These are phyloP conservation scores for Amyloporia xantha DNA, from an alignment of 768 basidiomycete genomes.

Conservation along the genomic window DNA sequence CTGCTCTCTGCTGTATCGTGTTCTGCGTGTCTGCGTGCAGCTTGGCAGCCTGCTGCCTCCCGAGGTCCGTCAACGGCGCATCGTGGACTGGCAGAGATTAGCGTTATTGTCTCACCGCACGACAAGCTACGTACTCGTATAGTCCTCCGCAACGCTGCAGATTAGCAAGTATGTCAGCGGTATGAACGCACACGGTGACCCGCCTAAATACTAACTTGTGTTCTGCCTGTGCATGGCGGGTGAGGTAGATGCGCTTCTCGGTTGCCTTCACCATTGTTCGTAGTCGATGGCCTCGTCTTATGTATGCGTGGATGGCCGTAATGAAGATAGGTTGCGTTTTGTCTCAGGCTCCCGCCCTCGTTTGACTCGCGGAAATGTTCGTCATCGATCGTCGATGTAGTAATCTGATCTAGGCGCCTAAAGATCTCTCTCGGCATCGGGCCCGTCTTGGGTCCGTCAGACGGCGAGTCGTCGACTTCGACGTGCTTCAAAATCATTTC, in stretches of 20 bases:
- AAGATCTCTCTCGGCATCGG: no score
- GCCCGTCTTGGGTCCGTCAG: no score
- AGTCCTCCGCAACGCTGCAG: constrained; percentile 20
- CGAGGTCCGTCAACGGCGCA: constrained; percentile 20
- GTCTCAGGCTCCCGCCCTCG: no score
- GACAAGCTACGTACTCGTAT: constrained; percentile 12
- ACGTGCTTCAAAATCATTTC: no score
- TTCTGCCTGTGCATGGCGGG: constrained; percentile 24
- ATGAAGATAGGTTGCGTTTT: no score
- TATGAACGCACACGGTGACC: neutral
- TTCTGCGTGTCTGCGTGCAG: constrained; percentile 19
- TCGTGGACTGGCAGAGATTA: constrained; percentile 17
- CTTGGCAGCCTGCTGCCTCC: constrained; percentile 19
- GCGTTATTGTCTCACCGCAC: neutral
- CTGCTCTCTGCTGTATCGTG: constrained; percentile 18
- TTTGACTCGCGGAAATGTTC: no score
- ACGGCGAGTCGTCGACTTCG: no score
- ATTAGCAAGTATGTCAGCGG: neutral
- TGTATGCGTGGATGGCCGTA: no score
- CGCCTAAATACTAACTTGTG: constrained; percentile 19
- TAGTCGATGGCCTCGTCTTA: no score
- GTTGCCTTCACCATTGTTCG: constrained; percentile 18
- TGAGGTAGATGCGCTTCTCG: constrained; percentile 23
- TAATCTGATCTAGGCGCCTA: no score
- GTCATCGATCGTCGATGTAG: no score